Evolutionary conservation across 306 rosid genomes (phyloP).

Genomic region (Sphenostylis stenocarpa): DNA sequence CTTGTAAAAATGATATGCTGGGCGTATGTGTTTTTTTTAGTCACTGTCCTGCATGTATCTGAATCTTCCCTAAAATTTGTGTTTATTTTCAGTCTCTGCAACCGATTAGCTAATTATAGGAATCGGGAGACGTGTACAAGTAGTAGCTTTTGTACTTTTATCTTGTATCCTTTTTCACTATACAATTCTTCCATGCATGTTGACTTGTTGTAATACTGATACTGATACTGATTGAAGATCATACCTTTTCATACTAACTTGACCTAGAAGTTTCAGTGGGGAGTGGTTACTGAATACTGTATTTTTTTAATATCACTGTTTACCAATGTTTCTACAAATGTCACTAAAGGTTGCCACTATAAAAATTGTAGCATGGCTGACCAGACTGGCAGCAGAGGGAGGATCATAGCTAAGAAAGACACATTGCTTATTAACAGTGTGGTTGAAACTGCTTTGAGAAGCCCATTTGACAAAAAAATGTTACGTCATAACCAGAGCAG

Average conservation of each 20-base stretch:
- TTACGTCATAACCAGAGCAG: too few species aligned
- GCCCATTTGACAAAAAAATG: too few species aligned
- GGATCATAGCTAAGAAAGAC: not conserved
- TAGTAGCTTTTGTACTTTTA: conserved; percentile 1
- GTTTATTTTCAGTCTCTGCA: conserved; percentile 29
- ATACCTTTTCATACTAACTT: not conserved
- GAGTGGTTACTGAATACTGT: not conserved
- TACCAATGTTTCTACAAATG: not conserved
- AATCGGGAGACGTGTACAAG: conserved; percentile 28
- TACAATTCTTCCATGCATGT: conserved; percentile 6
- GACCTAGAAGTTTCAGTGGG: not conserved
- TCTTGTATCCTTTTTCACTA: conserved; percentile 6
- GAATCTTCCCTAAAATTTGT: conserved; percentile 33
- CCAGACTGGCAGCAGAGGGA: not conserved
- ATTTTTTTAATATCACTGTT: not conserved
- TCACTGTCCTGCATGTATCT: conserved; percentile 60
- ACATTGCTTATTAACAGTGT: not conserved
- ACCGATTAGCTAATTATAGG: conserved; percentile 29
- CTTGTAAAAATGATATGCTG: conserved; percentile 29
- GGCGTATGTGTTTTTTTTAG: conserved; percentile 49
- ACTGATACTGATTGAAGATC: not conserved
- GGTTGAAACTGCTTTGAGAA: too few species aligned
- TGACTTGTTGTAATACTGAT: not conserved
- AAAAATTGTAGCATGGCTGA: not conserved
- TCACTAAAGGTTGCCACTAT: not conserved